Evolutionary conservation across 192 early-diverging fungal genomes (phyloP), one percentile per base, ranked within the genome.

Genomic region (Geranomyces variabilis): DNA sequence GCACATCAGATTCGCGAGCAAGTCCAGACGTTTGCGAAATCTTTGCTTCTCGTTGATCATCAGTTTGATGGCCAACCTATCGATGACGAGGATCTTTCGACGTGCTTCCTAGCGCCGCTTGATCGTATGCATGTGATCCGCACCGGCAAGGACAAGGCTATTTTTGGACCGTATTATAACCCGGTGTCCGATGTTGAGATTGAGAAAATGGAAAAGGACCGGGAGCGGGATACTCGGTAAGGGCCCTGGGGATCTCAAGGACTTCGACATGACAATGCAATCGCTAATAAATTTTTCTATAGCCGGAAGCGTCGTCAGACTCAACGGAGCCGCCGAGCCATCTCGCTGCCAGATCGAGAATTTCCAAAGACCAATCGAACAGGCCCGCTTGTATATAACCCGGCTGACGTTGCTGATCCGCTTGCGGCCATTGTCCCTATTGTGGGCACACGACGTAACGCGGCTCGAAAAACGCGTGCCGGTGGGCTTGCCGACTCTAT

Each of bases 1-100:
- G 90, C 95, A 1, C 95, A 96, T 75, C 87, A 92, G 1, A 94
- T 96, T n/a, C 85, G 95, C 19, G 96, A 98, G 69, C 96, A 98
- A 81, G 81, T 97, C 9, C 89, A 93, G 67, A 86, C 86, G 4
- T 93, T 89, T 77, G 88, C 84, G 33, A 95, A 95, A 75, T 92
- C 93, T 12, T 80, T 96, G 24, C 76, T 94, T 28, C 80, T 94
- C 31, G 85, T 93, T 0, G 93, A 93, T 9, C 93, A 96, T 69
- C 81, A 84, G 9, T 93, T 94, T 70, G 87, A 91, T 45, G 91
- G 90, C 24, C 79, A 75, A 21, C 73, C 86, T 33, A 81, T 93
- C n/a, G 84, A 90, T 33, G 96, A 98, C 74, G 88, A 90, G 13
- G 93, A 94, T 22, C 75, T 97, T 51, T 79, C 86, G 0, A 64